phyloP scores from a whole-genome alignment of 83 land plant genomes.

The Larix sibirica region DNA sequence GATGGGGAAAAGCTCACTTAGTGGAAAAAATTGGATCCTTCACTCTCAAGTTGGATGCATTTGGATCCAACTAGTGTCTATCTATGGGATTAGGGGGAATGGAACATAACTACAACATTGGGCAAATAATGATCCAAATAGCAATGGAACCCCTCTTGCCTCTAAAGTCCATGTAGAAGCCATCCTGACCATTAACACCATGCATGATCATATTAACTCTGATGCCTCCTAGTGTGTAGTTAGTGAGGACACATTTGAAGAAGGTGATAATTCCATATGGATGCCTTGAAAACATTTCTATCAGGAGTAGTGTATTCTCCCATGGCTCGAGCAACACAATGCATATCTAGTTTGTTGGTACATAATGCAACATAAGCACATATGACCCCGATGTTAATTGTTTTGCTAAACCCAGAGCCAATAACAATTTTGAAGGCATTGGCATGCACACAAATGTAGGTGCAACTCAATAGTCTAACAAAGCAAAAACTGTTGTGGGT shows the following conservation, averaged over 20 bases:
- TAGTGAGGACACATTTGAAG: conserved; percentile 57
- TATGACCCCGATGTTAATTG: too few relatives aligned
- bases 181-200: conserved; percentile 45
- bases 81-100: conserved; percentile 32
- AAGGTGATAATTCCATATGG: conserved; percentile 44
- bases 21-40: too few relatives aligned
- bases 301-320: conserved; percentile 63
- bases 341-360: conserved; percentile 66
- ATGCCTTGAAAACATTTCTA: conserved; percentile 77
- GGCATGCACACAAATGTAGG: too few relatives aligned
- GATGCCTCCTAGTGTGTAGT: conserved; percentile 60
- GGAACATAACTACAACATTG: conserved; percentile 52
- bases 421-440: too few relatives aligned
- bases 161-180: conserved; percentile 51
- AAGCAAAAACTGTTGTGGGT: too few relatives aligned
- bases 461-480: too few relatives aligned
- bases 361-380: neutral
- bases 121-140: conserved; percentile 53
- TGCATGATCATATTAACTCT: conserved; percentile 15
- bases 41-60: too few relatives aligned
- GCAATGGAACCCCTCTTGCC: conserved; percentile 53
- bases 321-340: conserved; percentile 57
- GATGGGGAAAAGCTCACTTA: too few relatives aligned
- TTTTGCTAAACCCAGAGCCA: too few relatives aligned
- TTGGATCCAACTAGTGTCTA: too few relatives aligned